Evolutionary conservation across 306 rosid species (phyloP).

Genomic region (Chamaecrista fasciculata): DNA sequence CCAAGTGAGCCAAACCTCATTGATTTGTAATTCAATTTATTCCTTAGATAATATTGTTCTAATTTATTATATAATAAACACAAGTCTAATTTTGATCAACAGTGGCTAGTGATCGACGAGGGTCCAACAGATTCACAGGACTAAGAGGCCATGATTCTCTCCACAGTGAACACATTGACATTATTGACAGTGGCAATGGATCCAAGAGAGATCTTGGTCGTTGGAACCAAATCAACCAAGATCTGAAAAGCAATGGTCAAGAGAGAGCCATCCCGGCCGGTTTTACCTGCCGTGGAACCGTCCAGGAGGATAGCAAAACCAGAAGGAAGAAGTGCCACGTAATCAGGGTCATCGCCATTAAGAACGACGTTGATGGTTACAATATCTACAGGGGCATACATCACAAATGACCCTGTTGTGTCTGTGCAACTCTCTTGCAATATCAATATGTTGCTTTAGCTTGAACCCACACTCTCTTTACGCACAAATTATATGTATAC

Average conservation of each 20-base stretch:
- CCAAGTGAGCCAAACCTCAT: no score
- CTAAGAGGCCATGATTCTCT: constrained; percentile 87
- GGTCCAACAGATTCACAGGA: constrained; percentile 64
- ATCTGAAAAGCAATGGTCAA: constrained; percentile 94
- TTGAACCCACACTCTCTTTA: constrained; percentile 96
- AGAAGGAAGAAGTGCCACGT: constrained; percentile 96
- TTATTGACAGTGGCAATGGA: constrained; percentile 96
- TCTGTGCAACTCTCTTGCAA: constrained; percentile 93
- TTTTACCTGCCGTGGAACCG: constrained; percentile 51
- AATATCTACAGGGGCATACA: constrained; percentile 90
- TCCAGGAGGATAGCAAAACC: constrained; percentile 96
- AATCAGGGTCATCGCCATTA: constrained; percentile 91
- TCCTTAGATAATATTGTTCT: no score
- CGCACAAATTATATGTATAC: not conserved
- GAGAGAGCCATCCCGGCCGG: constrained; percentile 69
- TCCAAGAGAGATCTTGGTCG: constrained; percentile 92
- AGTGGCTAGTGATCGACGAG: not conserved
- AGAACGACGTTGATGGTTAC: constrained; percentile 90
- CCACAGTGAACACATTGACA: constrained; percentile 91
- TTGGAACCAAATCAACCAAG: constrained; percentile 88
- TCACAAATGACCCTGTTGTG: constrained; percentile 75
- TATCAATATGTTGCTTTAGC: constrained; percentile 98
- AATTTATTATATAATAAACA: no score
- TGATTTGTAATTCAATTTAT: no score
- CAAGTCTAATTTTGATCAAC: not conserved